Conservation (phyloP, 139 green algal genomes). For the Volvox reticuliferus region DNA sequence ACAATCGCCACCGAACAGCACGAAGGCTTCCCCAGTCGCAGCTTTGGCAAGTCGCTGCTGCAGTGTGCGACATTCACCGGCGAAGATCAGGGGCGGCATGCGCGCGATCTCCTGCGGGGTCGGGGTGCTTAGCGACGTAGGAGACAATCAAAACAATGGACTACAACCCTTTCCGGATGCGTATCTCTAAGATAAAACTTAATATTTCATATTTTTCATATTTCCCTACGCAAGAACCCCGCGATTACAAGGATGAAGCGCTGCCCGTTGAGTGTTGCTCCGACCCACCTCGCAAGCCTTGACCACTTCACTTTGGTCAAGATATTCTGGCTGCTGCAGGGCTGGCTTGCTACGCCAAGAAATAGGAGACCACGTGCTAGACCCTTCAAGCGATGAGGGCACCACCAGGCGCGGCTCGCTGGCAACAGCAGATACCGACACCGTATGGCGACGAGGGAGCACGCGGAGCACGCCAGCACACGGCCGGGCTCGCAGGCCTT, state of each 20-base stretch:
- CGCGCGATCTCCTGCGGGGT: constrained; percentile 69
- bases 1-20: constrained; percentile 93
- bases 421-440: constrained; percentile 35
- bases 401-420: constrained; percentile 16
- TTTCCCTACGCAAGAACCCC: too few relatives aligned
- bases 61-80: constrained; percentile 95
- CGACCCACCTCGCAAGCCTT: constrained; percentile 54
- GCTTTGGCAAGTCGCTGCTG: constrained; percentile 89
- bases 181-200: constrained; percentile 8
- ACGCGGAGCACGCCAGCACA: neutral
- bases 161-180: neutral
- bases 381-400: neutral
- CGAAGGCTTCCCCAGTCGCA: constrained; percentile 82
- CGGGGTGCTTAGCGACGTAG: neutral
- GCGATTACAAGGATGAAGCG: too few relatives aligned
- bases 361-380: neutral
- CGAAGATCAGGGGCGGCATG: constrained; percentile 97
- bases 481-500: neutral
- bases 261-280: neutral
- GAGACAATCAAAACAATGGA: neutral
- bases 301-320: constrained; percentile 70
- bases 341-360: constrained; percentile 46
- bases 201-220: too few relatives aligned
- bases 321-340: constrained; percentile 83
- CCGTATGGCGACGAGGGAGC: constrained; percentile 14